Conservation (phyloP, 1,139 yeast genomes). For the Geotrichum restrictum region DNA sequence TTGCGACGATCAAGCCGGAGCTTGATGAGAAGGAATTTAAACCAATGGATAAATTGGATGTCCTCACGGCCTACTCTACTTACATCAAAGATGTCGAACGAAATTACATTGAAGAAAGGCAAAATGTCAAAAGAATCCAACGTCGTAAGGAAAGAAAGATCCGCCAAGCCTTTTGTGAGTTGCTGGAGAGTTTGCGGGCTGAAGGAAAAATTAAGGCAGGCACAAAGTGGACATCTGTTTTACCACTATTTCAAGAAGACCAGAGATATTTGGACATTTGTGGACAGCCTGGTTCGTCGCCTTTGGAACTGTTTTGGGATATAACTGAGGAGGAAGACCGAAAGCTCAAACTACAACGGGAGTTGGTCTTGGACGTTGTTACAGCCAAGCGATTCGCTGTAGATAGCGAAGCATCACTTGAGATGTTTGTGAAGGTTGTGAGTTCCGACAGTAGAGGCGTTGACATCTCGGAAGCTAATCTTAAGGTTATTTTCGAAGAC, state of each 20-base stretch:
- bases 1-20: slow-evolving; percentile 42
- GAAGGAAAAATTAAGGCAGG: slow-evolving; percentile 50
- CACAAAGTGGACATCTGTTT: slow-evolving; percentile 58
- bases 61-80: slow-evolving; percentile 51
- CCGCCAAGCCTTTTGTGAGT: slow-evolving; percentile 52
- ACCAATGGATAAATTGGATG: slow-evolving; percentile 54
- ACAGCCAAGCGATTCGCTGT: slow-evolving; percentile 36
- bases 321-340: slow-evolving; percentile 60
- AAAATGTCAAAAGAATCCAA: slow-evolving; percentile 43
- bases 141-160: slow-evolving; percentile 58
- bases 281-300: slow-evolving; percentile 77
- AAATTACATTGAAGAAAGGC: slow-evolving; percentile 37
- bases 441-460: slow-evolving; percentile 24
- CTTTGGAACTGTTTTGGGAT: slow-evolving; percentile 78
- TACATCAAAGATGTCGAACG: slow-evolving; percentile 48
- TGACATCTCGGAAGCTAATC: slow-evolving; percentile 23
- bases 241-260: slow-evolving; percentile 52
- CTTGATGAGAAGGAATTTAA: slow-evolving; percentile 58
- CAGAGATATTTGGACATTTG: slow-evolving; percentile 57
- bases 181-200: slow-evolving; percentile 43
- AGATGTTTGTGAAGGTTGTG: slow-evolving; percentile 30
- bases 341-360: slow-evolving; percentile 54
- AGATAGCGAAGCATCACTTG: slow-evolving; percentile 27
- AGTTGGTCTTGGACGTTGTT: slow-evolving; percentile 53
- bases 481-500: slow-evolving; percentile 24